Evolutionary conservation across 164 flowering plant species (phyloP).

Genomic region (Paratinospora sagittata): DNA sequence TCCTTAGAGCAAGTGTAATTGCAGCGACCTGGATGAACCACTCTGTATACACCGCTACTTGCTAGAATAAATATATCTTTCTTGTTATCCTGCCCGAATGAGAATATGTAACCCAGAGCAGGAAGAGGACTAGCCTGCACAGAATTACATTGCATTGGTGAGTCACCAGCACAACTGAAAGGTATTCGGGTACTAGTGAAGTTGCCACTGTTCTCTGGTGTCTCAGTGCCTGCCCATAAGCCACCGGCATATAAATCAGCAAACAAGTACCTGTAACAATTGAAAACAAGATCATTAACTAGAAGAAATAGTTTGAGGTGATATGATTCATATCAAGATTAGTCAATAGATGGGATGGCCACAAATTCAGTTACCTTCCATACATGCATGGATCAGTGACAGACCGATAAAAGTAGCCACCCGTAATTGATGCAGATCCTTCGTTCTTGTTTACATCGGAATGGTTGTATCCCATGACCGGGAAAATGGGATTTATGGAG

Average conservation of each 20-base stretch:
- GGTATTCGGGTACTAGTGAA: constrained; percentile 39
- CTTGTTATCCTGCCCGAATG: constrained; percentile 78
- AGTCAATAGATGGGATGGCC: too few relatives aligned
- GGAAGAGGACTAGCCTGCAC: constrained; percentile 41
- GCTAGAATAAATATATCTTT: constrained; percentile 61
- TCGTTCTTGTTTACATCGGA: constrained; percentile 47
- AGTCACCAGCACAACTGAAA: constrained; percentile 58
- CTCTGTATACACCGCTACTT: constrained; percentile 71
- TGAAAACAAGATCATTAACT: background rate
- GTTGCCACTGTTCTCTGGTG: constrained; percentile 69
- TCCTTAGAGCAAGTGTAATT: constrained; percentile 73
- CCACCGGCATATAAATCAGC: constrained; percentile 59
- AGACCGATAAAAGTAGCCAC: constrained; percentile 80
- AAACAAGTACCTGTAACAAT: constrained; percentile 61
- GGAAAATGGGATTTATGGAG: constrained; percentile 57
- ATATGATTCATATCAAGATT: background rate
- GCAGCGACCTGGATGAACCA: constrained; percentile 80
- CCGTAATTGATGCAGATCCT: constrained; percentile 84
- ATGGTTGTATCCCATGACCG: constrained; percentile 79
- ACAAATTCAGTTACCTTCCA: constrained; percentile 54
- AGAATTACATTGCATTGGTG: constrained; percentile 55
- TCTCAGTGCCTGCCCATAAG: constrained; percentile 73
- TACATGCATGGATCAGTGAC: constrained; percentile 73
- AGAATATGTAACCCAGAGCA: constrained; percentile 66
- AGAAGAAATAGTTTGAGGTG: background rate